Base-by-base conservation (phyloP, 306 rosid genomes). In the Sphenostylis stenocarpa region DNA sequence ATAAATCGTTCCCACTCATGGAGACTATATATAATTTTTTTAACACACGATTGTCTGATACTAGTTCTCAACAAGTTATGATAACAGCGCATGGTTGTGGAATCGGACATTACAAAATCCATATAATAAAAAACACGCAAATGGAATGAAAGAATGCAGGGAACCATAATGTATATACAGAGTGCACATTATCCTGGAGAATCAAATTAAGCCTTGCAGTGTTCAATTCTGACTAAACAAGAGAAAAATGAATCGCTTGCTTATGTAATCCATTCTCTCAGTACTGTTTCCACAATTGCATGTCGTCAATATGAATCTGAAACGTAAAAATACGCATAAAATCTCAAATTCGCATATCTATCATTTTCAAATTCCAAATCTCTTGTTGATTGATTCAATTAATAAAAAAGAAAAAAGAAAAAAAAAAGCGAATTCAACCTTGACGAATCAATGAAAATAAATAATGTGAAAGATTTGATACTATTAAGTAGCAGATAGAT, bases 181-280 rank as follows among this genome's bases (percentile, higher is more conserved):
- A 70, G 45, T 19, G 14, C 21, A 43, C 26, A 56, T 20, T 8
- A 38, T 29, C 48, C 0, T 17, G 8, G 36, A 51, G 78, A 63
- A 41, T 53, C 79, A 55, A 78, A 65, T 53, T 66, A 43, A 19
- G 68, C 52, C 10, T 72, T 17, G 31, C 70, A 56, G 26, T 19
- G 45, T 58, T 48, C 55, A 33, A 29, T 24, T n/a, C 39, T 9
- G 13, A 73, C 17, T 4, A 57, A 77, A 71, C 28, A 65, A 66
- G 62, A 65, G 44, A 72, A 72, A 57, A 55, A 47, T 4, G 17
- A 45, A 62, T 62, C 63, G 29, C 52, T 70, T 28, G 29, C 39
- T 62, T 38, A 3, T 13, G 53, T 17, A 48, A 53, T 28, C 19
- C 55, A 70, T 41, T 43, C 72, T 43, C 19, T 68, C 51, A 48